Base-by-base conservation (phyloP, 257 asterid genomes). In the Striga asiatica region DNA sequence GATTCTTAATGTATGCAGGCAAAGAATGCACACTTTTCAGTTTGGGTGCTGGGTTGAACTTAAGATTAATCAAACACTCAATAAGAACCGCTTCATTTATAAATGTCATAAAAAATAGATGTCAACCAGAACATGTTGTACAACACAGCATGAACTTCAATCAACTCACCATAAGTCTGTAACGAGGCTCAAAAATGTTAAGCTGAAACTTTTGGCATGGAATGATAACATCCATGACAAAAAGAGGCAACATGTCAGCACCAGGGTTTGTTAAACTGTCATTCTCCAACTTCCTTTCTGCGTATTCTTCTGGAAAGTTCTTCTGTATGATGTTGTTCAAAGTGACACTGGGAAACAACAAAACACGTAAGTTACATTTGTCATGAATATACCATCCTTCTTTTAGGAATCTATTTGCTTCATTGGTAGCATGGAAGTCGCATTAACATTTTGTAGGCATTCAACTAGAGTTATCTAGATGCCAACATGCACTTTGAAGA, bases 171-270 rank as follows among this genome's bases (percentile, higher is more conserved):
- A 92, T 84, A 41, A 92, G 93, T 60, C 98, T 79, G 71, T 92
- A 92, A 53, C 97, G 97, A 58, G 99, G 99, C 72, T 92, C 99
- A 75, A 88, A 92, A 69, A 88, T 92, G 75, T 92, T 92, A 25
- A 92, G 81, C 61, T 86, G 95, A 68, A 88, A 66, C 78, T 88
- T 92, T 78, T 88, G 97, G 78, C 97, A 92, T 12, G 99, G 99
- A 53, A 92, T 62, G 63, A 80, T 80, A 54, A 88, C 95, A 66
- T 92, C 97, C 99, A 92, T 92, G 74, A 86, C 97, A 68, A 92
- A 92, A 58, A 92, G 95, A 43, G 99, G 99, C 69, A 88, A 56
- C 69, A 92, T 71, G 68, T 92, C 93, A 69, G 74, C 82, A 63
- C 95, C 93, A 38, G 53, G 82, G 71, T 76, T 76, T 54, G 83